Conservation (phyloP, 148 eudicot genomes). For the Selenicereus undatus region DNA sequence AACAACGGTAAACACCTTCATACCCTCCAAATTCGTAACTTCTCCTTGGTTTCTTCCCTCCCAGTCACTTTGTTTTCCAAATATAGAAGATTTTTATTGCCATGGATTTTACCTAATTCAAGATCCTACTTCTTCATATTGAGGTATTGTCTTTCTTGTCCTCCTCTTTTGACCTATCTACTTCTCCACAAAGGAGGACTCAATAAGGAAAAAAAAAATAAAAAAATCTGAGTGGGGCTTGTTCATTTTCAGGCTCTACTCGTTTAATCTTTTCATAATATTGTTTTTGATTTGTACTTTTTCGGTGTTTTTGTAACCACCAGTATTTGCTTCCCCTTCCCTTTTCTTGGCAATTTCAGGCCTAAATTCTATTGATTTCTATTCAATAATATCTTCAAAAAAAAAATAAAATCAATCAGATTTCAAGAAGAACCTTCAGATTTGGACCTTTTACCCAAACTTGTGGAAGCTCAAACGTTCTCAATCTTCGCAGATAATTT, state of each 20-base stretch:
- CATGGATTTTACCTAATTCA: constrained; percentile 22
- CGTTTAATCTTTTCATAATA: constrained; percentile 4
- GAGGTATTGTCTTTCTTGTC: constrained; percentile 7
- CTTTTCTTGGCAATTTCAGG: not conserved
- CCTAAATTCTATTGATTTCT: not conserved
- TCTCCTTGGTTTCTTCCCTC: constrained; percentile 10
- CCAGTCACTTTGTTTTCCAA: constrained; percentile 27
- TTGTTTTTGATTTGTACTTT: not conserved
- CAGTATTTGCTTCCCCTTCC: not conserved
- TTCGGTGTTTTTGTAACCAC: not conserved
- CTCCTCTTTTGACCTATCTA: constrained; percentile 28
- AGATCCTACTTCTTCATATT: constrained; percentile 18
- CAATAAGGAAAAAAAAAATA: not conserved
- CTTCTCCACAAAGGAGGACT: constrained; percentile 22
- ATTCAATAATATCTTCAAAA: not conserved
- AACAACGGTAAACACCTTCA: constrained; percentile 3
- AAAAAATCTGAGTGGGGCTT: constrained; percentile 24
- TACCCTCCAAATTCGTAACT: constrained; percentile 20
- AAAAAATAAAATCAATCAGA: not conserved
- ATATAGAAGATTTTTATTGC: constrained; percentile 18
- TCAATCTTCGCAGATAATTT: constrained; percentile 6
- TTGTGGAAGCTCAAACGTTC: constrained; percentile 4
- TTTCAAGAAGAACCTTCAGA: not conserved
- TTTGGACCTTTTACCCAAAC: not conserved
- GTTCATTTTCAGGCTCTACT: constrained; percentile 26